Evolutionary conservation across 129 eudicot genomes (phyloP).

Genomic region (Artemisia annua): DNA sequence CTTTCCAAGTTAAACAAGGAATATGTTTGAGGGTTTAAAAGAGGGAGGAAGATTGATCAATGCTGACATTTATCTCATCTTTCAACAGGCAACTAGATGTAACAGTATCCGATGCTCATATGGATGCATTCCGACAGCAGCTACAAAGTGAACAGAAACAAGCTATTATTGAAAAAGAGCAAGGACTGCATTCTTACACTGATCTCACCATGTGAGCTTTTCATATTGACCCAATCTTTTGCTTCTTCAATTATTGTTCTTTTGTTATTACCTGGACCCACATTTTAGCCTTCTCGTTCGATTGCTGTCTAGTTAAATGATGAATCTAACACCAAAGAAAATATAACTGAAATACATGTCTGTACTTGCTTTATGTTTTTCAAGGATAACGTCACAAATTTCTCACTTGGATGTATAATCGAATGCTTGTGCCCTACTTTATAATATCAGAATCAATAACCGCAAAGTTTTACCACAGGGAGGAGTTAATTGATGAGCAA

Average conservation of each 20-base stretch:
- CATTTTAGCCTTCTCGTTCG: constrained; percentile 7
- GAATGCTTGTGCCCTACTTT: background rate
- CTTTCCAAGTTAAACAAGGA: background rate
- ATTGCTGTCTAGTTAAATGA: background rate
- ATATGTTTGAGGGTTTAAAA: background rate
- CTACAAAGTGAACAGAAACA: constrained; percentile 84
- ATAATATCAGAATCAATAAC: constrained; percentile 9
- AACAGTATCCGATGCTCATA: constrained; percentile 69
- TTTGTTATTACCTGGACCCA: background rate
- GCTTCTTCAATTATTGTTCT: constrained; percentile 1
- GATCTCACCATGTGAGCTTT: constrained; percentile 79
- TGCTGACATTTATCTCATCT: constrained; percentile 10
- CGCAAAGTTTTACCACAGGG: constrained; percentile 43
- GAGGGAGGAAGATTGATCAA: constrained; percentile 12
- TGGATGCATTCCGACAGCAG: constrained; percentile 86
- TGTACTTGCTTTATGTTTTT: constrained; percentile 1
- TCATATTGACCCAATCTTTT: background rate
- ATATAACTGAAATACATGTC: background rate
- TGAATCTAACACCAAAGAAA: background rate
- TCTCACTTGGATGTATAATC: background rate
- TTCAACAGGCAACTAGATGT: constrained; percentile 65
- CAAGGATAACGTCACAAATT: background rate
- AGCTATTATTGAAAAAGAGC: constrained; percentile 61
- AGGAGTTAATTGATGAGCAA: constrained; percentile 57
- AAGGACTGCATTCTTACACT: constrained; percentile 79